Conservation (phyloP, 2,329 filamentous ascomycete genomes). For the Aureobasidium sp. region DNA sequence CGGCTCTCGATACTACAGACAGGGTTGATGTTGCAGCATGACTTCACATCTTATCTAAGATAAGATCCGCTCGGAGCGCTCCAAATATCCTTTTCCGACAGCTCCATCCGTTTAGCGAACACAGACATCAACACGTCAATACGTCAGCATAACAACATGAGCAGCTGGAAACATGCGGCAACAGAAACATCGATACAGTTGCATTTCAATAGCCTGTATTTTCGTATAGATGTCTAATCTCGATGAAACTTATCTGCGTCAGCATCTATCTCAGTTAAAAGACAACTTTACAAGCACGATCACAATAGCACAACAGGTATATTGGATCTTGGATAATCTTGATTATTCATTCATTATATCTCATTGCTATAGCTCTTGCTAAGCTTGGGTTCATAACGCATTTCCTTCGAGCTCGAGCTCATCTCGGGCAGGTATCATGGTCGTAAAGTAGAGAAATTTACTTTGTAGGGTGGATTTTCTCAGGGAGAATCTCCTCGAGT, state of each 20-base stretch:
- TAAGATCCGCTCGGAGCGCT: neutral
- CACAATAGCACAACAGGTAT: too few species aligned
- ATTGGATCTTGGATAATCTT: neutral
- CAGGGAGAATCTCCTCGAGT: slow-evolving; percentile 36
- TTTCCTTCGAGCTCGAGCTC: neutral
- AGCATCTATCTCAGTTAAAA: too few species aligned
- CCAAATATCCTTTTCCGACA: neutral
- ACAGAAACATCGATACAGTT: too few species aligned
- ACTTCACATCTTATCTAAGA: neutral
- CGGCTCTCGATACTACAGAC: neutral
- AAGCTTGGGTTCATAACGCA: neutral
- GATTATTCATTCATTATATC: neutral
- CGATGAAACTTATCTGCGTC: too few species aligned
- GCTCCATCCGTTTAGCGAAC: too few species aligned
- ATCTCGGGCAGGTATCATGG: neutral
- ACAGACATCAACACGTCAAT: too few species aligned
- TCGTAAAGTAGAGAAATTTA: neutral
- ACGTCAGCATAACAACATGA: too few species aligned
- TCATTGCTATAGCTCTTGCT: neutral
- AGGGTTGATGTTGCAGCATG: neutral
- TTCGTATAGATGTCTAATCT: too few species aligned
- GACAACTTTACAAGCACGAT: neutral
- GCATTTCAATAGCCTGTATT: too few species aligned
- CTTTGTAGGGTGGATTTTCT: slow-evolving; percentile 7
- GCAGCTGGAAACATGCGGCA: too few species aligned